Conservation (phyloP, 2,329 filamentous ascomycete species). For the Aaosphaeria arxii region DNA sequence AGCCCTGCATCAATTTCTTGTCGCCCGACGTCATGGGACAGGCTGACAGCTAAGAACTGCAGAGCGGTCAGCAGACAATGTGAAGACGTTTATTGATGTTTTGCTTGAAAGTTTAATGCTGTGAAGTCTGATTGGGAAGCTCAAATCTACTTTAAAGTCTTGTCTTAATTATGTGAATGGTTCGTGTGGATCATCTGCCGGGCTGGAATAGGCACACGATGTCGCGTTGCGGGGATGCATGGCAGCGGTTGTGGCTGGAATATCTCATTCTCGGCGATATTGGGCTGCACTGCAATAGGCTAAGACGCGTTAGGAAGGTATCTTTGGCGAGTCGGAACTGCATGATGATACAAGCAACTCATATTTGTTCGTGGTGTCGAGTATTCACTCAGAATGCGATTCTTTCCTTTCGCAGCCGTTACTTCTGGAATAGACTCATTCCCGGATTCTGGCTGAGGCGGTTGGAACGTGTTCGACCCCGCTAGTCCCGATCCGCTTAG, state of each 20-base stretch:
- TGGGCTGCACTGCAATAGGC: conserved; percentile 1
- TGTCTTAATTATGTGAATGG: conserved; percentile 4
- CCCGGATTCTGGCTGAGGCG: too few relatives aligned
- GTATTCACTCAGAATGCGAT: too few relatives aligned
- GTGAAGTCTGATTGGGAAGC: not conserved
- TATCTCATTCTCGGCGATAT: conserved; percentile 6
- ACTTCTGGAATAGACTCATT: too few relatives aligned
- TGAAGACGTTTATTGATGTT: too few relatives aligned
- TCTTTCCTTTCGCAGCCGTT: too few relatives aligned
- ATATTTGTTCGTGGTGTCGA: too few relatives aligned
- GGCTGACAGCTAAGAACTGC: not conserved
- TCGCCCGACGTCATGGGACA: conserved; percentile 7
- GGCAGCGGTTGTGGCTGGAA: conserved; percentile 13
- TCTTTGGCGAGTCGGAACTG: too few relatives aligned
- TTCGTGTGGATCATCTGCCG: conserved; percentile 10
- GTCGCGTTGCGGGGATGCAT: conserved; percentile 11
- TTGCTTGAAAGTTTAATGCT: too few relatives aligned
- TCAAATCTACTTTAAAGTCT: not conserved
- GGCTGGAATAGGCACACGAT: conserved; percentile 14
- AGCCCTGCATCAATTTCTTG: not conserved
- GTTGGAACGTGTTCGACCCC: too few relatives aligned
- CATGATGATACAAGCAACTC: too few relatives aligned
- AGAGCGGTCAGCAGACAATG: not conserved
- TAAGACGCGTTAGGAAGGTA: conserved; percentile 8
- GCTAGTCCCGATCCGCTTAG: too few relatives aligned